Base-by-base conservation (phyloP, 1,139 yeast genomes). In the Hemisphaericaspora xylanilytica region DNA sequence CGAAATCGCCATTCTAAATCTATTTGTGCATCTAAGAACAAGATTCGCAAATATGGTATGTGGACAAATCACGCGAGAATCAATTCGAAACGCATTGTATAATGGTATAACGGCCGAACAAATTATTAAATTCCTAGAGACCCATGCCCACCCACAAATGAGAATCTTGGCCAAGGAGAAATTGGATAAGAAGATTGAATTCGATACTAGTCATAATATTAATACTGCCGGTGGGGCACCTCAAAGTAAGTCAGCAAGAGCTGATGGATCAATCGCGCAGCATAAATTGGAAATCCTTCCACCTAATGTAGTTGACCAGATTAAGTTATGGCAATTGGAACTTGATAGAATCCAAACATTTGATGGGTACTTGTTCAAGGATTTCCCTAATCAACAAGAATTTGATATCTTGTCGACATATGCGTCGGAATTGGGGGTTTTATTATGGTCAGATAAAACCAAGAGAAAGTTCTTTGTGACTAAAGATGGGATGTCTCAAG, bases 51-150 rank as follows among this genome's bases (percentile, higher is more conserved):
- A 92, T 56, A 82, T 92, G 85, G 96, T 92, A 4, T 79, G 94
- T 13, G 98, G 98, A 1, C 90, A 86, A 50, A 77, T 92, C 45
- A 89, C 97, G 4, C 78, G 98, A 57, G 97, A 92, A 53, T 86
- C 96, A 1, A 84, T 92, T 14, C 73, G 97, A 43, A 71, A 78
- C 39, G 98, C 98, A 0, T 65, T 92, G 28, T 62, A 73, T 36
- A 88, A 86, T 52, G 99, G 99, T 21, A 92, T 92, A 49, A 86
- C 96, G 0, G 94, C 98, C 0, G 96, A 88, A 35, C 99, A 92
- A 59, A 86, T 92, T 50, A 84, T 94, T 48, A 80, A 88, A 46
- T 92, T 90, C 55, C 65, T 92, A 38, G 90, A 88, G 47, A 79
- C 92, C 0, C 97, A 92, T 65, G 96, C 97, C 0, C 97, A 92